These are phyloP conservation scores for Tilletia walkeri DNA, from an alignment of 1,284 basidiomycete species.

Conservation along the genomic window DNA sequence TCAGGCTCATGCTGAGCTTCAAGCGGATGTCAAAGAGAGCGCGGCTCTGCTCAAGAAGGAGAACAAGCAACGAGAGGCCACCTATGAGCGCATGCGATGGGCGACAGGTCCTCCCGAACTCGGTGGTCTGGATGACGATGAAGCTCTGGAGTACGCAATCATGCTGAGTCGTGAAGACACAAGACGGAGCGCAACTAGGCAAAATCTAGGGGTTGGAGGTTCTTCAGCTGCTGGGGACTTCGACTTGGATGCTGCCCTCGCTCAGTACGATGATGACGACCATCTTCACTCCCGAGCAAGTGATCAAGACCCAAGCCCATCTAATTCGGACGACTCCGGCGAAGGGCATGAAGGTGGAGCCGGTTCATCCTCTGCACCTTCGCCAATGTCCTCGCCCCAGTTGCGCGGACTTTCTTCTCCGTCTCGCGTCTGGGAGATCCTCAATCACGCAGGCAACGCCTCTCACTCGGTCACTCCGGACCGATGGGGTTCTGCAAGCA, in stretches of 20 bases:
- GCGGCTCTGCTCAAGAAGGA: constrained; percentile 33
- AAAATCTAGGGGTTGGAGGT: neutral
- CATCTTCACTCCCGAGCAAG: neutral
- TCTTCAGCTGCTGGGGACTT: neutral
- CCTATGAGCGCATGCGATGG: constrained; percentile 57
- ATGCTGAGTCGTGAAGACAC: constrained; percentile 79
- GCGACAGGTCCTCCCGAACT: constrained; percentile 61
- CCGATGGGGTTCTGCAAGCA: constrained; percentile 36
- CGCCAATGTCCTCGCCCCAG: constrained; percentile 32
- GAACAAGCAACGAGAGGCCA: constrained; percentile 67
- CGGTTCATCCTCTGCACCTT: constrained; percentile 18
- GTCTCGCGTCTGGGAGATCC: constrained; percentile 48
- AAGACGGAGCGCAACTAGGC: neutral
- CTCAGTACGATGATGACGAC: neutral
- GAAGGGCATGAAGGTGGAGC: constrained; percentile 1
- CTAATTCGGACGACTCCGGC: constrained; percentile 10
- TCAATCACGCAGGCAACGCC: constrained; percentile 31
- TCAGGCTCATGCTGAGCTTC: constrained; percentile 37
- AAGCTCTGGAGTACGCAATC: constrained; percentile 75
- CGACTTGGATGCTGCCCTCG: neutral
- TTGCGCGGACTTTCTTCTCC: constrained; percentile 28
- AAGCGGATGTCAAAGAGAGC: constrained; percentile 45
- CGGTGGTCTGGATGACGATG: constrained; percentile 70
- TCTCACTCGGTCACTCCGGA: constrained; percentile 19
- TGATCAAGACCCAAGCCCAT: neutral